These are phyloP conservation scores for Hymenoscyphus occultus DNA, from an alignment of 2,329 filamentous ascomycete genomes.

Conservation along the genomic window DNA sequence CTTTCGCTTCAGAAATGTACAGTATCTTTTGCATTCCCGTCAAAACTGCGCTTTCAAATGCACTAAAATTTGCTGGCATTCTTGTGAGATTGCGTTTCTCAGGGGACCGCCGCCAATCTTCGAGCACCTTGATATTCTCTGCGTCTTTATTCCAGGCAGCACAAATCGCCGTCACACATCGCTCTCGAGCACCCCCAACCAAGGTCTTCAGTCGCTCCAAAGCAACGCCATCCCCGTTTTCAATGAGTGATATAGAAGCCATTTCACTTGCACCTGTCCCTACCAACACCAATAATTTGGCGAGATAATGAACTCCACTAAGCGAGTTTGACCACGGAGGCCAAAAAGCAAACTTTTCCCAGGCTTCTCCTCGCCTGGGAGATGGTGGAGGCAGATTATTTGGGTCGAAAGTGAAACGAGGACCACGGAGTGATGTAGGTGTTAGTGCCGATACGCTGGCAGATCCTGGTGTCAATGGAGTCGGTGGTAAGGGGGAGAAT, in stretches of 20 bases:
- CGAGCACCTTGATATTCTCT: conserved; percentile 85
- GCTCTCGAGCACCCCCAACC: conserved; percentile 75
- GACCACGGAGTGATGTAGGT: conserved; percentile 60
- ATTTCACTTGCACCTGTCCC: conserved; percentile 87
- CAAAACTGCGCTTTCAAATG: conserved; percentile 80
- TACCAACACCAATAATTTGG: conserved; percentile 75
- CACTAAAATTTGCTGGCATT: conserved; percentile 82
- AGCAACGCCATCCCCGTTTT: conserved; percentile 51
- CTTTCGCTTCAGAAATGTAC: conserved; percentile 81
- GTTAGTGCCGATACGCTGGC: conserved; percentile 41
- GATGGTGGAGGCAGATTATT: conserved; percentile 74
- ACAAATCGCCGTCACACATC: conserved; percentile 81
- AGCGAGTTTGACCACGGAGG: conserved; percentile 88
- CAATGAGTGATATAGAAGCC: conserved; percentile 68
- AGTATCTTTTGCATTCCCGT: conserved; percentile 91
- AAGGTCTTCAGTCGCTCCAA: conserved; percentile 72
- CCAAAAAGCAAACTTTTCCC: conserved; percentile 97
- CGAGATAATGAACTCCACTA: conserved; percentile 86
- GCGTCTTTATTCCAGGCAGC: conserved; percentile 92
- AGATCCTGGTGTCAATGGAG: conserved; percentile 65
- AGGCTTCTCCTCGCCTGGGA: conserved; percentile 75
- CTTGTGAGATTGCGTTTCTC: conserved; percentile 85
- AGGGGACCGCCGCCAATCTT: conserved; percentile 84
- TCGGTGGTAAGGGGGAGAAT: conserved; percentile 73
- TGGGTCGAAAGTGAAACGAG: conserved; percentile 76